These are phyloP conservation scores for Skeletonema marinoi DNA, from an alignment of 108 stramenopile genomes.

Conservation along the genomic window DNA sequence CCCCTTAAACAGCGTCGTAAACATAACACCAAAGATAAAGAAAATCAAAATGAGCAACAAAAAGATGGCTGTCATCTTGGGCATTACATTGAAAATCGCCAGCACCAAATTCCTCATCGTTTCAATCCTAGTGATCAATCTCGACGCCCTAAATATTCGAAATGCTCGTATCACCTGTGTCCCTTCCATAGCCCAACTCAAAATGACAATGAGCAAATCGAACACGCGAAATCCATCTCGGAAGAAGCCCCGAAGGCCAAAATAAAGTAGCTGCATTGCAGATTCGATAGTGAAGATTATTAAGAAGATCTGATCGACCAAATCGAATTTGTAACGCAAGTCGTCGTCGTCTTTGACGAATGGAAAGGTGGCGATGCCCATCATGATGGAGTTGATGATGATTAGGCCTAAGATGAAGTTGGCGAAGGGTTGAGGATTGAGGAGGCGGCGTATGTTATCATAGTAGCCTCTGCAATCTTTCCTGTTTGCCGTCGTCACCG, in stretches of 20 bases:
- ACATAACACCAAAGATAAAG: constrained; percentile 74
- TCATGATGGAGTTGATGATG: constrained; percentile 71
- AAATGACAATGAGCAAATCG: constrained; percentile 65
- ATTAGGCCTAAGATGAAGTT: constrained; percentile 57
- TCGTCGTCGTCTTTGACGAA: constrained; percentile 50
- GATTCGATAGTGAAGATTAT: constrained; percentile 76
- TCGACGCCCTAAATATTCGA: constrained; percentile 73
- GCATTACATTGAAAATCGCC: constrained; percentile 69
- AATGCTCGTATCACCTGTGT: constrained; percentile 77
- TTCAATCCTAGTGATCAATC: constrained; percentile 66
- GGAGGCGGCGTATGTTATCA: neutral
- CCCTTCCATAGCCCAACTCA: constrained; percentile 59
- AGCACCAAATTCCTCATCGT: constrained; percentile 67
- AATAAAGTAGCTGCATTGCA: constrained; percentile 58
- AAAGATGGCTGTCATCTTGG: constrained; percentile 66
- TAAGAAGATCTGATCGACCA: constrained; percentile 55
- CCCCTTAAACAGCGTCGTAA: constrained; percentile 57
- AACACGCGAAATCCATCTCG: constrained; percentile 73
- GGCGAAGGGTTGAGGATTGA: neutral
- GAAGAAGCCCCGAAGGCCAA: constrained; percentile 42
- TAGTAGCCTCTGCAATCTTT: no score
- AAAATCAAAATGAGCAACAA: constrained; percentile 62
- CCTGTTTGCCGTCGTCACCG: no score
- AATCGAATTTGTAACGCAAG: constrained; percentile 43
- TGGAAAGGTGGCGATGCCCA: constrained; percentile 75